These are phyloP conservation scores for Paxillus involutus DNA, from an alignment of 768 basidiomycete genomes.

Conservation along the genomic window DNA sequence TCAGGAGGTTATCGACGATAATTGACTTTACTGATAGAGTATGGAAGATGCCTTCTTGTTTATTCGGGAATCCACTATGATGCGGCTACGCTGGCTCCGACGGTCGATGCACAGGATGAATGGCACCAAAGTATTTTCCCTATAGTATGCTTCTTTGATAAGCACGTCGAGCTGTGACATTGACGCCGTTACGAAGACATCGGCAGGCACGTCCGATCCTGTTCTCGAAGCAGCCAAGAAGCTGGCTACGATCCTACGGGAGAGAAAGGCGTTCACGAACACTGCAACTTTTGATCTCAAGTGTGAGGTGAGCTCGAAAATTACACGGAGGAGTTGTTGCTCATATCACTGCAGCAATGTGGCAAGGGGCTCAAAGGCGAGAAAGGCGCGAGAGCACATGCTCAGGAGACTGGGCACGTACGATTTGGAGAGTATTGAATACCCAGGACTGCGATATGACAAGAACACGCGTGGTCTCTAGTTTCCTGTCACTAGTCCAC, in stretches of 20 bases:
- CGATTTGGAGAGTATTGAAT: slow-evolving; percentile 80
- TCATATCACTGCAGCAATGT: slow-evolving; percentile 56
- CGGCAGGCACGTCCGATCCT: slow-evolving; percentile 45
- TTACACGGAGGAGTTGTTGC: slow-evolving; percentile 5
- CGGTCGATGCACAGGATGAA: slow-evolving; percentile 69
- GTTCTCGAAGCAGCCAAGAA: slow-evolving; percentile 64
- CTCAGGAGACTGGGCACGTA: slow-evolving; percentile 81
- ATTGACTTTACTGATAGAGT: slow-evolving; percentile 1
- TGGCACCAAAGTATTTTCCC: slow-evolving; percentile 91
- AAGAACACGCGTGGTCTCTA: not conserved
- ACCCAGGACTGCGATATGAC: slow-evolving; percentile 6
- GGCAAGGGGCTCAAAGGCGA: slow-evolving; percentile 88
- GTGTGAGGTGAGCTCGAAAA: slow-evolving; percentile 62
- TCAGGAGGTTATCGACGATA: not conserved
- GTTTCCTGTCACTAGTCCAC: slow-evolving; percentile 31
- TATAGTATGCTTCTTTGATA: slow-evolving; percentile 37
- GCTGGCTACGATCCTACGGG: slow-evolving; percentile 70
- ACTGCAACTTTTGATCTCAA: slow-evolving; percentile 88
- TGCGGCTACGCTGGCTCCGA: slow-evolving; percentile 79
- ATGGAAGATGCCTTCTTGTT: slow-evolving; percentile 65
- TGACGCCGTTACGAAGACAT: slow-evolving; percentile 27
- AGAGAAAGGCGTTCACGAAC: slow-evolving; percentile 86
- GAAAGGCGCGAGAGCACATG: slow-evolving; percentile 89
- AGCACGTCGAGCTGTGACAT: slow-evolving; percentile 13
- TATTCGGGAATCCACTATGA: slow-evolving; percentile 99